A percentile compares a stretch with the other conserved stretches of the same genome.
Conservation (phyloP, 2,329 filamentous ascomycete species). For the Claviceps citrina region DNA sequence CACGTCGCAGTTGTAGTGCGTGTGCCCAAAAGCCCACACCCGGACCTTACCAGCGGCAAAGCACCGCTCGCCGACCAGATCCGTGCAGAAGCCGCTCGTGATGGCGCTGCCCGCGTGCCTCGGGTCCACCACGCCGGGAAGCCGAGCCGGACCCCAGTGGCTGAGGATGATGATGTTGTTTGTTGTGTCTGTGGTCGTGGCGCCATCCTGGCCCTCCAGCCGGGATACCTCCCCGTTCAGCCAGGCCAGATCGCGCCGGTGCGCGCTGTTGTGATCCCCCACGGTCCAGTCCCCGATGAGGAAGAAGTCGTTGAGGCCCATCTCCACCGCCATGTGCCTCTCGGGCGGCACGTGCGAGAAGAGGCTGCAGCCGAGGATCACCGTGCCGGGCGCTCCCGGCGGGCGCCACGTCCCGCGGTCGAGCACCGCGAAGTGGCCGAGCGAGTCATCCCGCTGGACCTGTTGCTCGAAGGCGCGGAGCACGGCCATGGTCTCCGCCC, state of each 20-base stretch:
- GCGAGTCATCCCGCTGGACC: slow-evolving; percentile 9
- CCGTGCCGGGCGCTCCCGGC: slow-evolving; percentile 11
- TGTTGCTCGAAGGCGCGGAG: slow-evolving; percentile 20
- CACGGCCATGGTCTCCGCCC: slow-evolving; percentile 15
- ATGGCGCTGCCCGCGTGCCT: slow-evolving; percentile 17
- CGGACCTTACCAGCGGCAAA: slow-evolving; percentile 21
- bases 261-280: slow-evolving; percentile 21
- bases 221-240: slow-evolving; percentile 22
- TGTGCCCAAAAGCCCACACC: slow-evolving; percentile 34
- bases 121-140: slow-evolving; percentile 20
- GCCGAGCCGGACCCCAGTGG: slow-evolving; percentile 26
- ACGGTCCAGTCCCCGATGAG: slow-evolving; percentile 26
- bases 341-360: slow-evolving; percentile 30
- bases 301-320: slow-evolving; percentile 37
- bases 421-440: slow-evolving; percentile 26
- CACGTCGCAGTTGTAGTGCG: slow-evolving; percentile 31
- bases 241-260: slow-evolving; percentile 26
- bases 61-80: slow-evolving; percentile 21
- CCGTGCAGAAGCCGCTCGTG: slow-evolving; percentile 22
- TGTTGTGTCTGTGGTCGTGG: too few relatives aligned
- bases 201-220: slow-evolving; percentile 8
- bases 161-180: slow-evolving; percentile 24
- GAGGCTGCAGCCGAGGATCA: slow-evolving; percentile 25
- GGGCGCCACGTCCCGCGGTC: slow-evolving; percentile 16
- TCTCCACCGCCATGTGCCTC: slow-evolving; percentile 22